Base-by-base conservation (phyloP, 176 grass and related monocot species). In the Bothriochloa decipiens region DNA sequence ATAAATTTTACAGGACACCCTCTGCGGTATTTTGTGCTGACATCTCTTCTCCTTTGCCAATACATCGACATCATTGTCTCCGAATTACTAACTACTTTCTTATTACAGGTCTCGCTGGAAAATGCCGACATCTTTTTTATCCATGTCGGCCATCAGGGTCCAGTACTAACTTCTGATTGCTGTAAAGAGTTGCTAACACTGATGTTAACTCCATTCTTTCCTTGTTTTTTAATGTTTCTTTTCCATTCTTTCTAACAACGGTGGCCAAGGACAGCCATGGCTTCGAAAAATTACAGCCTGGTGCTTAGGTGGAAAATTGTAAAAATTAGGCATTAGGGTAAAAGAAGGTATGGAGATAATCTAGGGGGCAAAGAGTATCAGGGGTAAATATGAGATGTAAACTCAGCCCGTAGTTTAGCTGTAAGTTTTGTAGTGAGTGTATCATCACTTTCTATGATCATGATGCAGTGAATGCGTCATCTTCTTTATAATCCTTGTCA, bases 131-230 rank as follows among this genome's bases (percentile, higher is more conserved):
- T 73, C 26, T 10, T 42, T 53, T 90, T 84, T 86, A 64, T 36
- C 8, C 45, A 8, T 68, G 76, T 69, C 77, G 82, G 86, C 77
- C n/a, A 81, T 61, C 60, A 65, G 26, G 77, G 16, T 11, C 87
- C 67, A 32, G 70, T 82, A 61, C 52, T 70, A 61, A 66, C 68
- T 72, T 91, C 83, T 87, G 69, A 76, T 72, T 68, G 18, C 22
- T 90, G 82, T 90, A 77, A 85, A 88, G 85, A 77, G 64, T 88
- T 90, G 69, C 88, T 90, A 90, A 88, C 55, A 17, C 18, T 28
- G 52, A 83, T 28, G 70, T 76, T 93, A 79, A 90, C 60, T 36
- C 55, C 72, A 93, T 90, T 93, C 74, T 80, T 89, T 90, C 79
- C 83, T 28, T 68, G 22, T 43, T 70, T 47, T 57, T 82, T 84